Evolutionary conservation across 2,329 filamentous ascomycete species (phyloP).

Genomic region (Alternaria burnsii): DNA sequence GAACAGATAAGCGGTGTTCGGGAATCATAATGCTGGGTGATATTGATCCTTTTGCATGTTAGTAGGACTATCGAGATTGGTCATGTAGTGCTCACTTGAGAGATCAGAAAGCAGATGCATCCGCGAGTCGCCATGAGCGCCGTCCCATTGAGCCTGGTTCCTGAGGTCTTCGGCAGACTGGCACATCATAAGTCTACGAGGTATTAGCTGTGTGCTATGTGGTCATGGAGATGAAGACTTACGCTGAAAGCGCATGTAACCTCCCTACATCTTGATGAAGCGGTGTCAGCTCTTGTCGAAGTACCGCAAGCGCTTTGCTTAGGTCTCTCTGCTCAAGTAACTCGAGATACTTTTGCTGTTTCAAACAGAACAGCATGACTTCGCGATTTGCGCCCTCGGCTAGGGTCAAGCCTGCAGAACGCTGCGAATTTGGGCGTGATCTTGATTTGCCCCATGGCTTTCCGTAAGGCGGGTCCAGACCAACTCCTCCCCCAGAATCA

Average conservation of each 20-base stretch:
- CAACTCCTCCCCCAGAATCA: conserved; percentile 56
- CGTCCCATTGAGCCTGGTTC: conserved; percentile 83
- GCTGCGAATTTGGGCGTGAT: conserved; percentile 45
- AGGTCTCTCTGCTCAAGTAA: conserved; percentile 80
- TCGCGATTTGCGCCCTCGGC: conserved; percentile 77
- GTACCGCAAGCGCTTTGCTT: conserved; percentile 77
- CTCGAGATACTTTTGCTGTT: conserved; percentile 95
- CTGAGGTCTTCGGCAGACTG: conserved; percentile 78
- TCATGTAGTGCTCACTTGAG: conserved; percentile 69
- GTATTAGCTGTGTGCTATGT: conserved; percentile 27
- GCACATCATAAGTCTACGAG: conserved; percentile 83
- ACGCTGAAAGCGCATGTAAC: conserved; percentile 83
- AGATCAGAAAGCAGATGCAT: conserved; percentile 78
- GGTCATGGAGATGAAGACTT: conserved; percentile 24
- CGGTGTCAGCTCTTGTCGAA: conserved; percentile 87
- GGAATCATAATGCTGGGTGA: conserved; percentile 97
- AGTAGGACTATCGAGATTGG: conserved; percentile 10
- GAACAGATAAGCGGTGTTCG: conserved; percentile 81
- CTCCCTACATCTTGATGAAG: conserved; percentile 79
- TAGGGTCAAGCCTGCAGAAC: conserved; percentile 70
- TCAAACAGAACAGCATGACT: conserved; percentile 85
- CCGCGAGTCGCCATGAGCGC: conserved; percentile 77
- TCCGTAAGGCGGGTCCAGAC: conserved; percentile 43
- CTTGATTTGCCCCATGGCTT: conserved; percentile 46
- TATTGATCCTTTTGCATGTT: conserved; percentile 72